phyloP scores from a whole-genome alignment of 768 basidiomycete species.

The Glaciozyma martinii region DNA sequence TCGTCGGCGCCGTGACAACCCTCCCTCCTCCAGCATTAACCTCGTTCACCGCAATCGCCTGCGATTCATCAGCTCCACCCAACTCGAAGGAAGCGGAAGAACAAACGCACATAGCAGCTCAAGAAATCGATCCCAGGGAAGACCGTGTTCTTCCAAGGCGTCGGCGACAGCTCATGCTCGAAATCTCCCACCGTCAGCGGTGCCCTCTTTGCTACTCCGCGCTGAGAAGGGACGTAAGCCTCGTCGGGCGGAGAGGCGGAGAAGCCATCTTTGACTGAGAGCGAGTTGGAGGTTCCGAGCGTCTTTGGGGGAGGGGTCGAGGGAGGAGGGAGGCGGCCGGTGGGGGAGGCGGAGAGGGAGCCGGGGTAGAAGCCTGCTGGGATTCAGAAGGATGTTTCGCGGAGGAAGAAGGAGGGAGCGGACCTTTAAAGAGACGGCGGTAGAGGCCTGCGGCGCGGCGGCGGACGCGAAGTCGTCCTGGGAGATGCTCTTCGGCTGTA shows the following conservation, averaged over 20 bases:
- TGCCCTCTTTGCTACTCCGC: neutral
- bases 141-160: slow-evolving; percentile 8
- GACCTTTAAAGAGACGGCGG: slow-evolving; percentile 62
- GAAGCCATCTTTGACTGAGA: slow-evolving; percentile 2
- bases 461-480: slow-evolving; percentile 69
- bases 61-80: neutral
- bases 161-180: slow-evolving; percentile 3
- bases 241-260: neutral
- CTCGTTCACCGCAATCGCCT: slow-evolving; percentile 65
- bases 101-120: slow-evolving; percentile 58
- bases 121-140: slow-evolving; percentile 91
- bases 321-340: neutral
- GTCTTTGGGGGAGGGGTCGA: neutral
- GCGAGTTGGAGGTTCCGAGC: slow-evolving; percentile 3
- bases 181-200: slow-evolving; percentile 20
- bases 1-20: slow-evolving; percentile 71
- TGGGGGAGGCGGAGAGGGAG: neutral
- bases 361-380: slow-evolving; percentile 21
- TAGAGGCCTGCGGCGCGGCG: slow-evolving; percentile 84
- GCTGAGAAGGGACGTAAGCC: neutral
- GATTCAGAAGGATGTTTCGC: neutral
- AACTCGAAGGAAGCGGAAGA: too few species aligned
- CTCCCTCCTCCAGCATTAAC: slow-evolving; percentile 87
- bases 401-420: neutral
- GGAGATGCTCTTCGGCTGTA: slow-evolving; percentile 54